Evolutionary conservation across 352 stramenopile species (phyloP).

Genomic region (Globisporangium acanthophoron): DNA sequence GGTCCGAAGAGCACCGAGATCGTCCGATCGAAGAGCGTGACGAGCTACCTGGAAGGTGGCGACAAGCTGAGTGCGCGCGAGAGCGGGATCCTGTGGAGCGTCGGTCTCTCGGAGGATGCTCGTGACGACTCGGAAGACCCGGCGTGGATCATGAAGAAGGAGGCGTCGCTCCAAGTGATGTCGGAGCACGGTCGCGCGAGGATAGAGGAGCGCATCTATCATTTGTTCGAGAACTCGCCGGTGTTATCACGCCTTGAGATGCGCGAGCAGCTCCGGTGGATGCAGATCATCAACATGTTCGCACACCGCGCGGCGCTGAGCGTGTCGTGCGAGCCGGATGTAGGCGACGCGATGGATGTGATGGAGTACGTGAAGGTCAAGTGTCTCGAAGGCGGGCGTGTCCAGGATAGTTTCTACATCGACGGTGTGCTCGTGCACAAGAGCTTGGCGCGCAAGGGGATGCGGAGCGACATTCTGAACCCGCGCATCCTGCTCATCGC

Average conservation of each 20-base stretch:
- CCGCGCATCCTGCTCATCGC: constrained; percentile 81
- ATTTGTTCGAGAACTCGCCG: constrained; percentile 48
- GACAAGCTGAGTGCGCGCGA: constrained; percentile 38
- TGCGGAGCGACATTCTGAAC: constrained; percentile 76
- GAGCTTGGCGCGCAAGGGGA: constrained; percentile 73
- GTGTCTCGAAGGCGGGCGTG: constrained; percentile 63
- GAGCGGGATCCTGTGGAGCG: constrained; percentile 42
- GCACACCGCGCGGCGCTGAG: constrained; percentile 51
- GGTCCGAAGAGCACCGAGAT: constrained; percentile 2
- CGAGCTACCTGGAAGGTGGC: constrained; percentile 16
- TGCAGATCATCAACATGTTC: constrained; percentile 79
- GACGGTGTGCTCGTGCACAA: constrained; percentile 87
- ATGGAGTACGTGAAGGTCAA: constrained; percentile 86
- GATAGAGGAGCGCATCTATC: constrained; percentile 72
- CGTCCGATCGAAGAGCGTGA: constrained; percentile 9
- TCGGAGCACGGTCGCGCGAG: constrained; percentile 48
- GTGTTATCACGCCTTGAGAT: constrained; percentile 53
- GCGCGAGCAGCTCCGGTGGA: constrained; percentile 73
- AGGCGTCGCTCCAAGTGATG: constrained; percentile 52
- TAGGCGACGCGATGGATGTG: constrained; percentile 74
- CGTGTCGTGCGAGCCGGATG: constrained; percentile 61
- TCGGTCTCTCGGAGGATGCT: constrained; percentile 63
- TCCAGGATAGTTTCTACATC: constrained; percentile 86
- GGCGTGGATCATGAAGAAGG: constrained; percentile 29
- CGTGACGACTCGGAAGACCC: constrained; percentile 46